Conservation (phyloP, 495 filamentous ascomycete species). For the Beverwykella pulmonaria region DNA sequence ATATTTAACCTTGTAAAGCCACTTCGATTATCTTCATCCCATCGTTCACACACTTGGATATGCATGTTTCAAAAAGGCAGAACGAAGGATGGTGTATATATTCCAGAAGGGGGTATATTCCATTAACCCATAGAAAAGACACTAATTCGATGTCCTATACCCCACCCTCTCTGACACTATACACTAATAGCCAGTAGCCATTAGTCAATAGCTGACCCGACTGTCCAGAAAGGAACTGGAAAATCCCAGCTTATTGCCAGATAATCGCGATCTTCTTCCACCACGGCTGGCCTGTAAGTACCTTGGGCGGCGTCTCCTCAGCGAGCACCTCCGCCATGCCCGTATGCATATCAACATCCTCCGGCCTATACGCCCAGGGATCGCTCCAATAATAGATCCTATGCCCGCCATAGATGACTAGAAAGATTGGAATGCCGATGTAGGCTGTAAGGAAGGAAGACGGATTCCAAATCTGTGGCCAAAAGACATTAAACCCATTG, state of each 20-base stretch:
- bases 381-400: constrained; percentile 52
- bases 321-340: constrained; percentile 58
- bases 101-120: no score
- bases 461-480: constrained; percentile 56
- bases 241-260: constrained; percentile 24
- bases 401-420: constrained; percentile 60
- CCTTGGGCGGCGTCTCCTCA: constrained; percentile 51
- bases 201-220: no score
- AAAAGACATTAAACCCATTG: constrained; percentile 68
- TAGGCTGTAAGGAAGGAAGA: constrained; percentile 64
- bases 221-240: no score
- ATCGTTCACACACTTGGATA: no score
- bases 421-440: constrained; percentile 62
- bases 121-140: no score
- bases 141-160: no score
- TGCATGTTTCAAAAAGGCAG: no score
- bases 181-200: no score
- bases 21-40: no score
- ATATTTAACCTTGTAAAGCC: no score
- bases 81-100: no score
- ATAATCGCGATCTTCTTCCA: constrained; percentile 31
- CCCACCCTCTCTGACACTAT: no score
- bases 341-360: constrained; percentile 61
- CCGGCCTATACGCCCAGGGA: constrained; percentile 55
- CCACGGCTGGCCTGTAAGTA: constrained; percentile 17